These are phyloP conservation scores for Aspergillus neoniger DNA, from an alignment of 2,329 filamentous ascomycete species.

Conservation along the genomic window DNA sequence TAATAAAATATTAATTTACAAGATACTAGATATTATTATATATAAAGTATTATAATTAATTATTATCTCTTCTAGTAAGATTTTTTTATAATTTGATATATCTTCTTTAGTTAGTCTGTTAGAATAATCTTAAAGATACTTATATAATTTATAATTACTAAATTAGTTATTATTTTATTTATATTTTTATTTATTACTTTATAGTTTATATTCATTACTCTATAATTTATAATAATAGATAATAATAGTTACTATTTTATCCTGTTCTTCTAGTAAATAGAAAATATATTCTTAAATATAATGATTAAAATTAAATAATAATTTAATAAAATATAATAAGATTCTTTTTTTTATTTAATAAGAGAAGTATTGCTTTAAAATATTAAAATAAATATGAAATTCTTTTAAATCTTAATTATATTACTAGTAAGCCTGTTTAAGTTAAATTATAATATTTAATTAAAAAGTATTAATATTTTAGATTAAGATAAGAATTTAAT, in stretches of 20 bases:
- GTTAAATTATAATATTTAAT: conserved; percentile 3
- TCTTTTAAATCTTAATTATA: background rate
- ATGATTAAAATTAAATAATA: background rate
- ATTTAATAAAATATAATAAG: background rate
- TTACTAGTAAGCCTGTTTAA: background rate
- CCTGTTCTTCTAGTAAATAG: background rate
- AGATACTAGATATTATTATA: background rate
- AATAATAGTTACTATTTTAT: background rate
- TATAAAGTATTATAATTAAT: background rate
- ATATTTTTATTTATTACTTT: background rate
- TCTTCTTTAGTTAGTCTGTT: background rate
- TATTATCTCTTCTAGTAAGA: background rate
- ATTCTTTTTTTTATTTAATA: background rate
- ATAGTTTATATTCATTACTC: no score
- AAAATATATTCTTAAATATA: background rate
- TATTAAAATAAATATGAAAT: conserved; percentile 8
- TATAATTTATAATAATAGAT: background rate
- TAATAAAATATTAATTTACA: no score
- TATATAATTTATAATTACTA: background rate
- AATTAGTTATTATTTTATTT: background rate
- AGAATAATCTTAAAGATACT: background rate
- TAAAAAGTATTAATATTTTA: background rate
- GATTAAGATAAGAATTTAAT: no score
- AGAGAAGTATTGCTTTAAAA: conserved; percentile 1
- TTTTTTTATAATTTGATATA: background rate